Base-by-base conservation (phyloP, 2,329 filamentous ascomycete species). In the Monilinia fructigena region DNA sequence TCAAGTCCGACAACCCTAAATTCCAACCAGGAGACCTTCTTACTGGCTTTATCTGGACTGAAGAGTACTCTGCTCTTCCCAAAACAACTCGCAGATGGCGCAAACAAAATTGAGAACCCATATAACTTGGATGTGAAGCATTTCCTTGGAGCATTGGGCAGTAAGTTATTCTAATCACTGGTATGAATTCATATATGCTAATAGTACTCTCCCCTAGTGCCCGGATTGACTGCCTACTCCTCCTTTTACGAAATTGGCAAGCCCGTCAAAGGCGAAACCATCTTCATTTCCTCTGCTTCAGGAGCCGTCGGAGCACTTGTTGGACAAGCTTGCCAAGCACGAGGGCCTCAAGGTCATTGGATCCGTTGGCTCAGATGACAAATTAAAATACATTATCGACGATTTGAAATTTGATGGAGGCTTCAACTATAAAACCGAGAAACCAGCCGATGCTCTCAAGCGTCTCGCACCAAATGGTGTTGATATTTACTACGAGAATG, bases 401-500 rank as follows among this genome's bases (percentile, higher is more conserved):
- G 86, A 90, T 59, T 83, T 93, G 45, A 82, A 82, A 35, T 93
- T 92, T 75, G 88, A 92, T 74, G 83, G 77, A 26, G 90, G 88
- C 20, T 93, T 92, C 80, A 93, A 93, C 80, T 93, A 93, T 81
- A 92, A 91, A 82, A 91, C 84, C 66, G 89, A 92, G 79, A 85
- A 85, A 75, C 82, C 88, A 4, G 75, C 78, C 0, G 86, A 88
- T 52, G 89, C 89, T 0, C 80, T 93, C 58, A 78, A 81, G 71
- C 82, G 89, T 66, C 82, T 92, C 8, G 89, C 89, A 0, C 89
- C 89, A 1, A 77, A 91, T 28, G 90, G 90, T 8, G 82, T 93
- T 68, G 89, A 93, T 75, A 92, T 93, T 75, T 92, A 92, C 80
- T 93, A 89, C 74, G 90, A 93, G 78, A 93, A 92, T 72, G 90